These are phyloP conservation scores for Aureobasidium mangrovei DNA, from an alignment of 2,329 filamentous ascomycete species.

Conservation along the genomic window DNA sequence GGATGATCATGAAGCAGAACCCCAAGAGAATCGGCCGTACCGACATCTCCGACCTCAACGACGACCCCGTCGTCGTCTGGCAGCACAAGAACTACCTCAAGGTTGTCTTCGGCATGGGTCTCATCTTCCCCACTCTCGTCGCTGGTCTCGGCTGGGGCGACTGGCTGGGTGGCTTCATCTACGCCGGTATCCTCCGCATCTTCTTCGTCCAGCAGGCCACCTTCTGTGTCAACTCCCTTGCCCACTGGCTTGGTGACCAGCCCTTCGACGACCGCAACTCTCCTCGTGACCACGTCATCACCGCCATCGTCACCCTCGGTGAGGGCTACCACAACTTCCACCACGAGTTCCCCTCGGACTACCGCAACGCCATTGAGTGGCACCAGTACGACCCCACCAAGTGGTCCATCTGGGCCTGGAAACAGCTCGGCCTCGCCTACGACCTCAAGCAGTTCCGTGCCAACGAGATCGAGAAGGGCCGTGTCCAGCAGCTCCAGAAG, in stretches of 20 bases:
- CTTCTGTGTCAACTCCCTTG: slow-evolving; percentile 86
- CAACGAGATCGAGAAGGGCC: slow-evolving; percentile 90
- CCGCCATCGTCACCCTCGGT: slow-evolving; percentile 73
- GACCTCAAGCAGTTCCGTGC: slow-evolving; percentile 84
- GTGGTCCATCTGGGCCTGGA: slow-evolving; percentile 79
- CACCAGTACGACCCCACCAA: slow-evolving; percentile 89
- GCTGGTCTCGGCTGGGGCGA: slow-evolving; percentile 74
- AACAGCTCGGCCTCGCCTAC: slow-evolving; percentile 73
- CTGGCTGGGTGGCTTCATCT: slow-evolving; percentile 73
- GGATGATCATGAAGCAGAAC: slow-evolving; percentile 93
- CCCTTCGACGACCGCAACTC: slow-evolving; percentile 91
- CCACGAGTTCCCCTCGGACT: slow-evolving; percentile 88
- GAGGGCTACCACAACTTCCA: slow-evolving; percentile 95
- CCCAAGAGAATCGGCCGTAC: slow-evolving; percentile 80
- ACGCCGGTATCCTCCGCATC: slow-evolving; percentile 75
- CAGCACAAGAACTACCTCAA: slow-evolving; percentile 83
- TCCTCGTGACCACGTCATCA: slow-evolving; percentile 79
- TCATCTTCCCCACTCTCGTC: slow-evolving; percentile 66
- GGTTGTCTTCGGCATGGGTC: slow-evolving; percentile 66
- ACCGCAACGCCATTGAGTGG: slow-evolving; percentile 87
- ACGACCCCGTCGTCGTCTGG: slow-evolving; percentile 76
- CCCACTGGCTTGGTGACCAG: slow-evolving; percentile 86
- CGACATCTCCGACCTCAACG: slow-evolving; percentile 81
- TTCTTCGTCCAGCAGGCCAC: slow-evolving; percentile 89
- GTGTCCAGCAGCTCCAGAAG: slow-evolving; percentile 82